Evolutionary conservation across 768 basidiomycete genomes (phyloP).

Genomic region (Daedaleopsis sinensis): DNA sequence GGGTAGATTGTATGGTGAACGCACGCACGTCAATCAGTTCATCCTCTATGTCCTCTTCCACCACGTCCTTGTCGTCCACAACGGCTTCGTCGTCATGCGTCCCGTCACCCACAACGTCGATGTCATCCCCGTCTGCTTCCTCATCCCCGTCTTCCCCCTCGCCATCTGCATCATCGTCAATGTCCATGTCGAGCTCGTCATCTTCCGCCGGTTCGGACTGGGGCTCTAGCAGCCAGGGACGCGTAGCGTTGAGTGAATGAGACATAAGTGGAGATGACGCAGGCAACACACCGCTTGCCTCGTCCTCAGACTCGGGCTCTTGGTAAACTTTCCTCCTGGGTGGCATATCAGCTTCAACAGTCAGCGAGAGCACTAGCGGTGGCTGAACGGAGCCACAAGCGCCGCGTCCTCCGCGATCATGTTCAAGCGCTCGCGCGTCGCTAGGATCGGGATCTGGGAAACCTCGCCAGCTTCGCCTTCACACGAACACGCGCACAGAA

Average conservation of each 20-base stretch:
- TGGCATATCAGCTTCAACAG: constrained; percentile 9
- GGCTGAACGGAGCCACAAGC: background rate
- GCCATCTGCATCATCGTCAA: constrained; percentile 37
- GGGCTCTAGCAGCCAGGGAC: constrained; percentile 12
- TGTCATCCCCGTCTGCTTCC: constrained; percentile 23
- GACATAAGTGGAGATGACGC: background rate
- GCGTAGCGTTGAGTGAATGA: background rate
- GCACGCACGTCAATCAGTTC: constrained; percentile 30
- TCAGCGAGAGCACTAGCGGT: background rate
- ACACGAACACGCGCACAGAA: background rate
- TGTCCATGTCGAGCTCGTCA: constrained; percentile 43
- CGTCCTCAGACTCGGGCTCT: constrained; percentile 19
- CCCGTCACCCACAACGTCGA: constrained; percentile 31
- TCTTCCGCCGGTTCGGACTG: constrained; percentile 39
- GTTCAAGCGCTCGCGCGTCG: background rate
- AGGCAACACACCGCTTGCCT: constrained; percentile 21
- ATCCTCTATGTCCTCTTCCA: constrained; percentile 36
- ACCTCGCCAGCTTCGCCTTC: background rate
- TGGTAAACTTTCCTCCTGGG: constrained; percentile 17
- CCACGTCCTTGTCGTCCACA: constrained; percentile 44
- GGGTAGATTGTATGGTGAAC: background rate
- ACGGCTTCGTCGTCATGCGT: constrained; percentile 31
- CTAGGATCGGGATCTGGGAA: background rate
- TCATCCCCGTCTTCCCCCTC: constrained; percentile 15
- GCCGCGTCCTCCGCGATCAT: background rate